Percentiles rank a stretch among this genome's conserved stretches.
Evolutionary conservation across 2,329 filamentous ascomycete genomes (phyloP).

Genomic region (Amauroascus verrucosus): DNA sequence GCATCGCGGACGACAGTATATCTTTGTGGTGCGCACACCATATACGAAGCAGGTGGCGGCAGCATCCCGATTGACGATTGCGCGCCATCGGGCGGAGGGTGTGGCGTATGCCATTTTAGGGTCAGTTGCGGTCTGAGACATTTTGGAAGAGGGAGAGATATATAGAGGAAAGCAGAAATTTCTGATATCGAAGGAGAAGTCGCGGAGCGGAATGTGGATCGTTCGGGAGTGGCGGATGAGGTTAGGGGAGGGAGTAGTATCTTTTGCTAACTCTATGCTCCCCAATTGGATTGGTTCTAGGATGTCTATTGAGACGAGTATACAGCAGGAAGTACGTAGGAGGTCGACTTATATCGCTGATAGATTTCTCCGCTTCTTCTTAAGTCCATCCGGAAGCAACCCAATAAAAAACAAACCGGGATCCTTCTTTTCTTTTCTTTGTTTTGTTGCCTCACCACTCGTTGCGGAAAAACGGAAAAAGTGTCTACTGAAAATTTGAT

Average conservation of each 20-base stretch:
- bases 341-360: slow-evolving; percentile 1
- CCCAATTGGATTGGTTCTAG: slow-evolving; percentile 5
- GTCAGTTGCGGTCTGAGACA: slow-evolving; percentile 4
- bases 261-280: slow-evolving; percentile 5
- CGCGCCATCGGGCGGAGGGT: slow-evolving; percentile 36
- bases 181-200: neutral
- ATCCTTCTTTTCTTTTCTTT: neutral
- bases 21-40: slow-evolving; percentile 46
- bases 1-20: slow-evolving; percentile 49
- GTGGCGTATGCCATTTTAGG: slow-evolving; percentile 19
- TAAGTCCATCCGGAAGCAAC: slow-evolving; percentile 9
- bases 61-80: slow-evolving; percentile 37
- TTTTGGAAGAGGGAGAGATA: neutral
- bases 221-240: slow-evolving; percentile 1
- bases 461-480: neutral
- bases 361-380: neutral
- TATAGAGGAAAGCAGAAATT: neutral
- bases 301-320: slow-evolving; percentile 7
- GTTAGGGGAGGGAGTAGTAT: neutral
- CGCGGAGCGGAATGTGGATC: slow-evolving; percentile 7
- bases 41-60: slow-evolving; percentile 45
- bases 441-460: neutral
- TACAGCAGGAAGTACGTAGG: slow-evolving; percentile 10
- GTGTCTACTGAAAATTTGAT: slow-evolving; percentile 7
- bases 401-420: no score